phyloP scores from a whole-genome alignment of 1,284 basidiomycete species.

The Cutaneotrichosporon curvatum region DNA sequence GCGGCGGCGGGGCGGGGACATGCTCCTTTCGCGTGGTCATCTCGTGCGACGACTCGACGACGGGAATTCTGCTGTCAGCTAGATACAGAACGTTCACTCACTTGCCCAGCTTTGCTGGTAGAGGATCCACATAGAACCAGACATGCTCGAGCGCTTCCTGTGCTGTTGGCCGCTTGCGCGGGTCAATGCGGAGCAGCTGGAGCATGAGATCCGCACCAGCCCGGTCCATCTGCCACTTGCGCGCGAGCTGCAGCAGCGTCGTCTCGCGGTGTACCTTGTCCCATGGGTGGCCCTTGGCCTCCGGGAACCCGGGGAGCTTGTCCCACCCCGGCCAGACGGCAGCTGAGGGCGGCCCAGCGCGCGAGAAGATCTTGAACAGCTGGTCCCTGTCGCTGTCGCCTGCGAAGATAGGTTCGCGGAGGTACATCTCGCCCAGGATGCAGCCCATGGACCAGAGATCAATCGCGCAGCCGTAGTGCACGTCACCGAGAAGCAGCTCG shows the following conservation, averaged over 20 bases:
- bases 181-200: conserved; percentile 51
- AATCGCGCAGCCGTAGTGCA: conserved; percentile 84
- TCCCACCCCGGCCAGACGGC: conserved; percentile 69
- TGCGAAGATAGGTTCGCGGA: conserved; percentile 75
- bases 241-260: conserved; percentile 20
- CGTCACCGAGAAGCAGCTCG: conserved; percentile 81
- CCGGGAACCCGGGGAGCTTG: conserved; percentile 69
- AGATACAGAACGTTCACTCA: no score
- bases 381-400: conserved; percentile 87
- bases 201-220: conserved; percentile 45
- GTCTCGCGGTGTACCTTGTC: conserved; percentile 24
- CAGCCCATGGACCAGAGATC: conserved; percentile 97
- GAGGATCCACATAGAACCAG: conserved; percentile 67
- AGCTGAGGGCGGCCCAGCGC: conserved; percentile 82
- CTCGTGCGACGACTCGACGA: conserved; percentile 36
- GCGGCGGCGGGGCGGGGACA: not conserved
- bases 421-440: conserved; percentile 94
- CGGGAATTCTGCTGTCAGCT: conserved; percentile 15
- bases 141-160: conserved; percentile 49
- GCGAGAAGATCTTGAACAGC: conserved; percentile 74
- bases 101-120: conserved; percentile 75
- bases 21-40: conserved; percentile 30
- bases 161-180: conserved; percentile 51
- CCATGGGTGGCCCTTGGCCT: conserved; percentile 46
- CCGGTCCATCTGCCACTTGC: conserved; percentile 36